Evolutionary conservation across 2,329 filamentous ascomycete genomes (phyloP).

Genomic region (Pochonia chlamydosporia): DNA sequence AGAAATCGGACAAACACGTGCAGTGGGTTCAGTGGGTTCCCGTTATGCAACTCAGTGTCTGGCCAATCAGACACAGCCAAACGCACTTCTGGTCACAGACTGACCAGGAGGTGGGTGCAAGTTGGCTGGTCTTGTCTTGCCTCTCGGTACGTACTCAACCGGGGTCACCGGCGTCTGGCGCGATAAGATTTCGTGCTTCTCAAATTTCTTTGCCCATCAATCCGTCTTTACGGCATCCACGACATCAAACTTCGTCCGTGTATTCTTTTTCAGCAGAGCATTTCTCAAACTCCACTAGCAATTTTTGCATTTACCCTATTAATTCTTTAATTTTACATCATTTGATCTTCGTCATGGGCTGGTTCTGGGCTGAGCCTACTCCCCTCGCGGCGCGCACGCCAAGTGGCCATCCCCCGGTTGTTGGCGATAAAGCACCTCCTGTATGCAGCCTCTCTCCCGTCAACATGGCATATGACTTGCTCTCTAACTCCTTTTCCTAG

Average conservation of each 20-base stretch:
- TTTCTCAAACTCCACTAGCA: too few species aligned
- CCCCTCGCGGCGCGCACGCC: constrained; percentile 28
- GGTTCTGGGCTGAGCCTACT: constrained; percentile 55
- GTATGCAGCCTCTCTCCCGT: constrained; percentile 16
- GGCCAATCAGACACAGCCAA: too few species aligned
- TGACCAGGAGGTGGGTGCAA: too few species aligned
- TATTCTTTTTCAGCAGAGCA: background rate
- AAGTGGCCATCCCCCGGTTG: constrained; percentile 24
- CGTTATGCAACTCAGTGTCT: too few species aligned
- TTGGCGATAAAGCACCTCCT: constrained; percentile 25
- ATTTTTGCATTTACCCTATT: background rate
- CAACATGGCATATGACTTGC: background rate
- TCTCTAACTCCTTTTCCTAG: constrained; percentile 23
- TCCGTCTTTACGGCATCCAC: background rate
- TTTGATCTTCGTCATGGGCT: constrained; percentile 42
- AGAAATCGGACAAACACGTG: background rate
- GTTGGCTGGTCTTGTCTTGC: too few species aligned
- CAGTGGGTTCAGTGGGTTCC: background rate
- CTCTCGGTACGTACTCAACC: too few species aligned
- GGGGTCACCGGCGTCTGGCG: background rate
- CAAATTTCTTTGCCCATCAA: background rate
- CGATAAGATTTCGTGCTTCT: constrained; percentile 2
- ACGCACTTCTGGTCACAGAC: too few species aligned
- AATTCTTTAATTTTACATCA: too few species aligned
- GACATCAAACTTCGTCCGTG: background rate